Conservation (phyloP, 345 rosid genomes). For the Bruguiera parviflora region DNA sequence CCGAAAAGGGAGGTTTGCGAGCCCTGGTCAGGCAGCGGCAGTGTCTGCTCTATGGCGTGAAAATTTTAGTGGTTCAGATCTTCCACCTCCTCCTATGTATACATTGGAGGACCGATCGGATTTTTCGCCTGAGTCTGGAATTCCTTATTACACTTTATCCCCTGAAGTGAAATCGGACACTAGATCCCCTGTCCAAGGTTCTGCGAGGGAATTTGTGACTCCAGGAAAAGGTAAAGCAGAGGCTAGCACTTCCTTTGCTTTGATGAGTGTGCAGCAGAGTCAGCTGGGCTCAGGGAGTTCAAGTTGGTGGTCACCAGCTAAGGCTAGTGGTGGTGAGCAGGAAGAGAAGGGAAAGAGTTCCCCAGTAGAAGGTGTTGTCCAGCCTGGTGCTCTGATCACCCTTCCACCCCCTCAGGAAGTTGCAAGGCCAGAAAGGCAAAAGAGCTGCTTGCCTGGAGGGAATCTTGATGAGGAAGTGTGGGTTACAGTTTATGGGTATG, state of each 20-base stretch:
- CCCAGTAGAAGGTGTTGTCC: slow-evolving; percentile 87
- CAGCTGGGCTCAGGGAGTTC: slow-evolving; percentile 58
- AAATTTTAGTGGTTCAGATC: slow-evolving; percentile 75
- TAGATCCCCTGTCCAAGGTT: slow-evolving; percentile 48
- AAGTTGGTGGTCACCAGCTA: slow-evolving; percentile 75
- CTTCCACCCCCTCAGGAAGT: slow-evolving; percentile 94
- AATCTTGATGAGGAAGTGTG: slow-evolving; percentile 90
- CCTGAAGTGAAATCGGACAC: slow-evolving; percentile 66
- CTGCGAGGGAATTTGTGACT: slow-evolving; percentile 50
- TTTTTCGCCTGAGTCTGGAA: slow-evolving; percentile 86
- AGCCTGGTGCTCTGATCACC: slow-evolving; percentile 75
- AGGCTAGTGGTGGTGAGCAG: slow-evolving; percentile 51
- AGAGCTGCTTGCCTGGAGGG: slow-evolving; percentile 61
- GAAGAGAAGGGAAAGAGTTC: slow-evolving; percentile 89
- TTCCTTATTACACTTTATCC: slow-evolving; percentile 64
- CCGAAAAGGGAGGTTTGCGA: slow-evolving; percentile 72
- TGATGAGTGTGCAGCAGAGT: slow-evolving; percentile 53
- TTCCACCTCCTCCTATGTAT: slow-evolving; percentile 93
- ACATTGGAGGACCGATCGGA: slow-evolving; percentile 87
- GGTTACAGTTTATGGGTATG: slow-evolving; percentile 98
- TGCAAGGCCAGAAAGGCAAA: slow-evolving; percentile 89
- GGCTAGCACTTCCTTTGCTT: slow-evolving; percentile 58
- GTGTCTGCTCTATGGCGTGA: slow-evolving; percentile 99
- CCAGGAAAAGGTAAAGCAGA: slow-evolving; percentile 55
- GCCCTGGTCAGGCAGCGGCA: slow-evolving; percentile 81